Base-by-base conservation (phyloP, 1,139 yeast genomes). In the Suhomyces terraborum region DNA sequence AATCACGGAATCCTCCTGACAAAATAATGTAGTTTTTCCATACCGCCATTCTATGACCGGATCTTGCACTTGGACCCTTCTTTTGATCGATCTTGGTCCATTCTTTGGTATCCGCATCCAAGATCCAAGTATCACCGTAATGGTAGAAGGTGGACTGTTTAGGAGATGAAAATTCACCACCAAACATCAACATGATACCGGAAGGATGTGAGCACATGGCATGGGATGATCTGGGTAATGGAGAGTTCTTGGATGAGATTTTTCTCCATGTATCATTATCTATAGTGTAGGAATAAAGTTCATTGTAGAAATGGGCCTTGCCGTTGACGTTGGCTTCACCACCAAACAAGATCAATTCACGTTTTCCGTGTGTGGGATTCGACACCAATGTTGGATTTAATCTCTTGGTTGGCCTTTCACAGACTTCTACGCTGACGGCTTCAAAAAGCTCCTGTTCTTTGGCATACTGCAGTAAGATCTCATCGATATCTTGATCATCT, bases 121-220 rank as follows among this genome's bases (percentile, higher is more conserved):
- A 68, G 40, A 91, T 73, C 98, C 98, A 93, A 3, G 96, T 85
- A 58, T 93, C 98, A 14, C 96, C 94, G 61, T 88, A 93, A 63
- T 93, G 98, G 62, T 93, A 94, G 62, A 93, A 93, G 0, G 97
- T 88, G 37, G 89, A 82, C 62, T 93, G 98, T 57, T 91, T 93
- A 2, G 98, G 98, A 6, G 96, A 87, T 1, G 97, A 88, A 55
- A 93, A 93, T 63, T 93, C 98, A 51, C 98, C 98, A 39, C 98
- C 98, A 67, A 88, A 93, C 73, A 93, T 65, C 46, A 93, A 65
- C 19, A 88, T 76, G 1, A 89, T 67, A 7, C 98, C 98, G 2
- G 91, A 82, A 1, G 97, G 96, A 61, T 93, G 98, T 0, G 88
- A 84, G 50, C 93, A 84, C 89, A 89, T 86, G 3, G 96, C 87